Base-by-base conservation (phyloP, 2,329 filamentous ascomycete genomes). In the Penicillium olsonii region DNA sequence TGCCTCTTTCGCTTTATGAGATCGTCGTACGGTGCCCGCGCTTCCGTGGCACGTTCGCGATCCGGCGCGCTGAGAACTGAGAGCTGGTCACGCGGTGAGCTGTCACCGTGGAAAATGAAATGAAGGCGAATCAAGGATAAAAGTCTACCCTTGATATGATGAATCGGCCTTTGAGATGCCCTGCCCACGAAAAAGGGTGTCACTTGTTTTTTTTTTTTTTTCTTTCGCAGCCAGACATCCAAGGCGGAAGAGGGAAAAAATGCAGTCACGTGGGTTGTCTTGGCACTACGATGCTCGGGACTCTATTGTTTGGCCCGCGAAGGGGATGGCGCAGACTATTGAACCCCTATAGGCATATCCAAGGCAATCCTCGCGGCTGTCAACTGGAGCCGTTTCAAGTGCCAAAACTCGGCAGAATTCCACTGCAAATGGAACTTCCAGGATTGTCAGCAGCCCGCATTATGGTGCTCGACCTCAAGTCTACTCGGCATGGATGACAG, bases 21-120 rank as follows among this genome's bases (percentile, higher is more conserved):
- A 52, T 48, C 24, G 42, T 37, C 34, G 38, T 38, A 43, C 14
- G 38, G 34, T 41, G 26, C 47, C 42, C 45, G 40, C 37, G 37
- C 48, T 52, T 53, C 47, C 45, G 50, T 55, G 53, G 58, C 55
- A 60, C 55, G 45, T 44, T 53, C 55, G 56, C 53, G 58, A 60
- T 40, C 45, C 37, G 56, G 54, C 53, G 58, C 55, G 56, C 50
- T 45, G 35, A 17, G 45, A 52, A 44, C 45, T 45, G 35, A 15
- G 45, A 52, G 46, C 42, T 46, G 37, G 54, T 45, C 38, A 37
- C 42, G 38, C 27, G 31, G 24, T 20, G 27, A 31, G 35, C 17
- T 27, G n/a, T 45, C 22, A n/a, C 39, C n/a, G 17, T 24, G 29
- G 22, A 11, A 14, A 45, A 22, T 20, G 12, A 20, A 35, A 18